phyloP scores from a whole-genome alignment of 768 basidiomycete species.

The Lanmaoa rubissima region DNA sequence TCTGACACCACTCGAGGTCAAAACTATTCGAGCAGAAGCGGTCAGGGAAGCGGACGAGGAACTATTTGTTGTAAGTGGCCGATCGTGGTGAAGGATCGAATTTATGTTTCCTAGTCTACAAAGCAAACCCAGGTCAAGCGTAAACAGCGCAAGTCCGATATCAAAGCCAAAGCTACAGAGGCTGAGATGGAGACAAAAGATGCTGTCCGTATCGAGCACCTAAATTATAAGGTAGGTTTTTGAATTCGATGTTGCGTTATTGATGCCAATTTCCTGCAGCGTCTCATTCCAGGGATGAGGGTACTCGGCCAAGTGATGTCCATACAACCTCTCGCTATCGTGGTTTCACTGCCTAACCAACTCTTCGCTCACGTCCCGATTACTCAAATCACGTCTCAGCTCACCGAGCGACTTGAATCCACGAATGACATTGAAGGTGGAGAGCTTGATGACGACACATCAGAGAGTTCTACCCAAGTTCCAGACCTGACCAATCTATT shows the following conservation, averaged over 20 bases:
- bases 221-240: conserved; percentile 82
- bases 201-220: conserved; percentile 76
- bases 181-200: conserved; percentile 38
- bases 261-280: conserved; percentile 41
- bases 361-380: conserved; percentile 92
- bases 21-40: conserved; percentile 80
- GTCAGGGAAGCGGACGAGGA: conserved; percentile 81
- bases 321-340: conserved; percentile 83
- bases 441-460: conserved; percentile 46
- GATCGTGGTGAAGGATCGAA: neutral
- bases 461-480: conserved; percentile 32
- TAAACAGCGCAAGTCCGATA: conserved; percentile 51
- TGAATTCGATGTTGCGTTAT: neutral
- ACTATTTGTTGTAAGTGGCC: conserved; percentile 57
- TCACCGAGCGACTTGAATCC: conserved; percentile 69
- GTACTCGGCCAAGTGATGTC: conserved; percentile 85
- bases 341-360: conserved; percentile 95
- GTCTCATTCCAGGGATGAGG: conserved; percentile 79
- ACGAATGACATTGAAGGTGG: conserved; percentile 49
- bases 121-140: conserved; percentile 37
- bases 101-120: conserved; percentile 39
- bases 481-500: conserved; percentile 81
- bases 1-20: conserved; percentile 87
- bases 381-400: conserved; percentile 81
- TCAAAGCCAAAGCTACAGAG: conserved; percentile 30